Evolutionary conservation across 1,284 basidiomycete genomes (phyloP), one percentile per base, ranked within the genome.

Genomic region (Pseudomicrostroma phylloplanum): DNA sequence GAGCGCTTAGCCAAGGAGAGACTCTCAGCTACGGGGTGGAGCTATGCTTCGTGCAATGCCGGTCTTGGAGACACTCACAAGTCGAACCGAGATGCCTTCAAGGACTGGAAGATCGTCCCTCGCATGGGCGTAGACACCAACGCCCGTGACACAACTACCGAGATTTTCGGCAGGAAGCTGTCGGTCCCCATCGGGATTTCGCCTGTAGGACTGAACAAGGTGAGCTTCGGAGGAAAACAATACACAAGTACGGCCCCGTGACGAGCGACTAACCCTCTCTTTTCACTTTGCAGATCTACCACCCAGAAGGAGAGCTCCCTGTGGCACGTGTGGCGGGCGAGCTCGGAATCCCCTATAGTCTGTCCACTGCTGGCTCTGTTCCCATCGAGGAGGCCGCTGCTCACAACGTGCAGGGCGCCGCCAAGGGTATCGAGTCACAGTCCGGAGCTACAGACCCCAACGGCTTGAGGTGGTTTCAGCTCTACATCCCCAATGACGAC

Each of bases 61-160:
- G 84, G 85, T 0, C 67, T 85, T 1, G 83, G 83, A 46, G 84
- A 83, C 82, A 86, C 85, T 0, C 82, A 85, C 73, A 77, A 80
- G 58, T 83, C 84, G 0, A 86, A 86, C 72, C 79, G 83, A 80
- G 81, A 67, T 60, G 79, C 69, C 1, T 64, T 65, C 56, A 67
- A 65, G 43, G 57, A 59, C 15, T 73, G 67, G 63, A 61, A 62
- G 19, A 85, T 86, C 67, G 78, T 86, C 19, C 89, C 90, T 1
- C 85, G 88, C 4, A 87, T 91, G 88, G 83, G 91, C 53, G 84
- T 86, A n/a, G 82, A 89, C 69, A 86, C 85, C 0, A 86, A 85
- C 30, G 30, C 30, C 9, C 30, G 30, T 9, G 30, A 36, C 30
- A 36, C 30, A 3, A 36, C 30, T 36, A 36, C 30, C 30, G 30